A percentile compares a stretch with the other conserved stretches of the same genome.
phyloP scores from a whole-genome alignment of 129 eudicot species.

The Helianthus tuberosus region DNA sequence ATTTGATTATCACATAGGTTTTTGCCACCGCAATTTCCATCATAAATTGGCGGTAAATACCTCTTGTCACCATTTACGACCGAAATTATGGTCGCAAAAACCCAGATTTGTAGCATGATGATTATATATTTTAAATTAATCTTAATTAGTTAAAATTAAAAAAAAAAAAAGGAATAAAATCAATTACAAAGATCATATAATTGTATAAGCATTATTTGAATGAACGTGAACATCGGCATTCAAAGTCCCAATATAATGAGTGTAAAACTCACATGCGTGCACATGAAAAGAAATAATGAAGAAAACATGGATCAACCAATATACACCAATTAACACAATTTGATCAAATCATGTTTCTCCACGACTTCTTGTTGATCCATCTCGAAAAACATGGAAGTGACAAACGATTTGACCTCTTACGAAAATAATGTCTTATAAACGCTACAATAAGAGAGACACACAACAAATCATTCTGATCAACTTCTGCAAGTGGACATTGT shows the following conservation, averaged over 20 bases:
- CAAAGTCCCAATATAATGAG: background rate
- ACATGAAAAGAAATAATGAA: background rate
- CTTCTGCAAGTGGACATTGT: background rate
- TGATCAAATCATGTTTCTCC: background rate
- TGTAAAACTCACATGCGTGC: background rate
- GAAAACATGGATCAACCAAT: background rate
- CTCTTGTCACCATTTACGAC: too few relatives aligned
- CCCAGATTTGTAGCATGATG: too few relatives aligned
- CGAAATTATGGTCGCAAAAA: too few relatives aligned
- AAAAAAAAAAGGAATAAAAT: too few relatives aligned
- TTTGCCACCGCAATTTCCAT: too few relatives aligned
- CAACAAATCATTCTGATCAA: background rate
- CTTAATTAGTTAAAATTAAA: too few relatives aligned
- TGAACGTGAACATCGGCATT: background rate
- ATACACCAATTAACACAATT: background rate
- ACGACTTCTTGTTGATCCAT: background rate
- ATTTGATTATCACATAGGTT: too few relatives aligned
- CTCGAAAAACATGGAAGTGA: background rate
- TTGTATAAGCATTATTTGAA: too few relatives aligned
- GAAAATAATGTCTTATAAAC: background rate
- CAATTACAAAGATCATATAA: too few relatives aligned
- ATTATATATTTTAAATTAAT: too few relatives aligned
- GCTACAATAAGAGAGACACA: constrained; percentile 8
- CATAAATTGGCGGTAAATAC: too few relatives aligned
- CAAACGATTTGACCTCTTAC: background rate